Conservation (phyloP, 1,139 yeast species). For the Saccharomyces hybrid region DNA sequence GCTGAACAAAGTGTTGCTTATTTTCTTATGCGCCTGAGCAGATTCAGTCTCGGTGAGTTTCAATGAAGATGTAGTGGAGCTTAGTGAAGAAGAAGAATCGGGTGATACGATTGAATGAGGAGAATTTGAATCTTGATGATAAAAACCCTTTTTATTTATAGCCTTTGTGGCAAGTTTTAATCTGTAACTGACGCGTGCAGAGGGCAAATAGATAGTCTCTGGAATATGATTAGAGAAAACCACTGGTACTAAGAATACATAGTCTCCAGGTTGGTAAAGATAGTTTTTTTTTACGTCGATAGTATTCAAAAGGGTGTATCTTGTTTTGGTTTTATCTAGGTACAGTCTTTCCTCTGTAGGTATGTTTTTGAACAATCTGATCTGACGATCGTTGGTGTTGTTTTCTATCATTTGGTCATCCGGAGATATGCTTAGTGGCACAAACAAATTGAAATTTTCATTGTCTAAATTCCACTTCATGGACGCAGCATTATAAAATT, state of each 20-base stretch:
- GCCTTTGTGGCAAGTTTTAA: conserved; percentile 22
- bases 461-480: conserved; percentile 42
- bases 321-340: conserved; percentile 17
- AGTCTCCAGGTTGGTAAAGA: conserved; percentile 51
- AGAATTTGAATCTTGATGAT: neutral
- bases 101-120: neutral
- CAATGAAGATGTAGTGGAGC: conserved; percentile 3
- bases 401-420: conserved; percentile 23
- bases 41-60: conserved; percentile 9
- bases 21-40: conserved; percentile 7
- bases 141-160: neutral
- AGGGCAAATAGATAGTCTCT: conserved; percentile 55
- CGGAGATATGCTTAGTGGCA: conserved; percentile 29
- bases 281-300: conserved; percentile 10
- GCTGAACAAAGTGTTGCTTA: conserved; percentile 16
- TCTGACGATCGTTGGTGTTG: conserved; percentile 9
- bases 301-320: conserved; percentile 11
- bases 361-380: conserved; percentile 14
- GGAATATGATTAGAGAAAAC: conserved; percentile 66
- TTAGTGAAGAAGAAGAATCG: neutral
- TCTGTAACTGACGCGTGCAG: conserved; percentile 30
- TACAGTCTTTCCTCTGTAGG: conserved; percentile 16
- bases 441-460: conserved; percentile 43
- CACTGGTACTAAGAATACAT: conserved; percentile 68
- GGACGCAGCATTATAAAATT: conserved; percentile 44